Evolutionary conservation across 2,329 filamentous ascomycete genomes (phyloP), one percentile per base, ranked within the genome.

Genomic region (Epichloe scottii): DNA sequence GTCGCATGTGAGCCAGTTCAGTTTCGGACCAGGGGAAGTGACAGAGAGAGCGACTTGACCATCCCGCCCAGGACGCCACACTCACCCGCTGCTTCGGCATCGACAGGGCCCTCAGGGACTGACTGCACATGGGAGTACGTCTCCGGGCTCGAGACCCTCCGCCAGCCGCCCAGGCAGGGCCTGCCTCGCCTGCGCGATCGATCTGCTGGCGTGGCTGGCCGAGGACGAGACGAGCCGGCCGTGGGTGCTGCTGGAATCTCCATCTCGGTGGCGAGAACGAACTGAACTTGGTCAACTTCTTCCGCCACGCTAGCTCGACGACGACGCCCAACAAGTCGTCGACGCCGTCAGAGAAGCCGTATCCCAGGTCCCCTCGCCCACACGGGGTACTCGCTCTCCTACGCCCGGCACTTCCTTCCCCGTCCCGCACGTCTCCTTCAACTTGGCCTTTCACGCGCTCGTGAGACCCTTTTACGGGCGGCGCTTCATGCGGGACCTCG

Each of bases 71-170:
- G 80, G 90, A 96, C 63, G 71, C 78, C 5, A 82, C 79, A 3
- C 72, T 96, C 35, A 83, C 86, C 65, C 79, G 91, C 45, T 95
- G 89, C 66, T 96, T 86, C 63, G 89, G 89, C 12, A 69, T 80
- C n/a, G 72, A 84, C 34, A 75, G 82, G 35, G 83, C 79, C 59
- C 77, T 96, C 53, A 75, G 78, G 46, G 86, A 95, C 60, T 87
- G 86, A 95, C 60, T 87, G 81, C 63, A 79, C 85, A 53, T 95
- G 87, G 84, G 72, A 73, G 4, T 84, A 89, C 58, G 68, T 96
- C 46, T 77, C 78, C 57, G 78, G 77, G 3, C 68, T 94, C 39
- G 73, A 77, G 40, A 94, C 89, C 0, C 54, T 84, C 5, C 73
- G 76, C 51, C 76, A 78, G 54, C 89, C 89, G 54, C 89, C 89